These are phyloP conservation scores for peach (Prunus persica) DNA, from an alignment of 306 rosid species.

Conservation along the genomic window DNA sequence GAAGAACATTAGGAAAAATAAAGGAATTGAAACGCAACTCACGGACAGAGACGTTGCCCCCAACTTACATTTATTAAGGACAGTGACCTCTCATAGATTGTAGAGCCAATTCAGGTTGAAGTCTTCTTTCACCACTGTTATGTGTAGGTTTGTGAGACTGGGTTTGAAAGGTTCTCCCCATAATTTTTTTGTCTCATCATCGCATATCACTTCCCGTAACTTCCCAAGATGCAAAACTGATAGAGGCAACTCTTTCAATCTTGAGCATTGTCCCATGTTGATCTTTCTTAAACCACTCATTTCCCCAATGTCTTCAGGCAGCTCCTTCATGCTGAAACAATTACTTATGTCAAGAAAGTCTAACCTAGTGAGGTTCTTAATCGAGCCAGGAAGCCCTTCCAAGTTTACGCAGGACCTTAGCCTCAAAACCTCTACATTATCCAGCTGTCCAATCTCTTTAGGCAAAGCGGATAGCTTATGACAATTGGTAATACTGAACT, in stretches of 20 bases:
- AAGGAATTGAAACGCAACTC: no score
- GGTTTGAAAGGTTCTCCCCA: no score
- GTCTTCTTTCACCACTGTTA: no score
- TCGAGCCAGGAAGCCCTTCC: slow-evolving; percentile 38
- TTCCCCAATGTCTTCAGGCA: slow-evolving; percentile 49
- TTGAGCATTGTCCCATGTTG: slow-evolving; percentile 36
- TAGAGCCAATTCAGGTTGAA: no score
- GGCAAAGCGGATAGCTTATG: slow-evolving; percentile 50
- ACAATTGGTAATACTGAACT: slow-evolving; percentile 55
- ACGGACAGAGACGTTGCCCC: no score
- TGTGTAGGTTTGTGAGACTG: no score
- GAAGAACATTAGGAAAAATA: no score
- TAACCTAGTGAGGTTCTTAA: slow-evolving; percentile 24
- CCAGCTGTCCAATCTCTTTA: slow-evolving; percentile 29
- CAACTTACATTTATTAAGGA: neutral
- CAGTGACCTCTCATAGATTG: no score
- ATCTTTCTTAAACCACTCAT: slow-evolving; percentile 34
- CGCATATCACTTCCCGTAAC: neutral
- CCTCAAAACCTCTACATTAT: slow-evolving; percentile 44
- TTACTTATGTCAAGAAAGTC: slow-evolving; percentile 46
- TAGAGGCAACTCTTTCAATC: slow-evolving; percentile 35
- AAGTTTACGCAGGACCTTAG: slow-evolving; percentile 47
- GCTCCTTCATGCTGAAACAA: slow-evolving; percentile 39
- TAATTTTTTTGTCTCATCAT: no score
- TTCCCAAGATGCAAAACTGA: slow-evolving; percentile 32